A percentile compares a stretch with the other conserved stretches of the same genome.
These are phyloP conservation scores for Colletotrichum coccodes DNA, from an alignment of 2,329 filamentous ascomycete species.

Conservation along the genomic window DNA sequence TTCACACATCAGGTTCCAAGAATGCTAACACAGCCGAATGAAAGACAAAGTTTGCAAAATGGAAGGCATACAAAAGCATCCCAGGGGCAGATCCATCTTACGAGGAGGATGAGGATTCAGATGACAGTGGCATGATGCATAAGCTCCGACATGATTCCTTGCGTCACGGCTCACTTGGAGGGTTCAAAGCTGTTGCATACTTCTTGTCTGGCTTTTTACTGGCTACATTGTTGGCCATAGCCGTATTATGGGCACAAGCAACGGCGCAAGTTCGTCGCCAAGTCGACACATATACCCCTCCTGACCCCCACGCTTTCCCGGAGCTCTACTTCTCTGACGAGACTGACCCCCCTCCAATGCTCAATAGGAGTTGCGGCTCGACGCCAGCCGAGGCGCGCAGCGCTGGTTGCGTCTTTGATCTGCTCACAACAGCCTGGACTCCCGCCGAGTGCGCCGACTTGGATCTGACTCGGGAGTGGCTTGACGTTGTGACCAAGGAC, in stretches of 20 bases:
- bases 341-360: not conserved
- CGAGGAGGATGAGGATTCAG: not conserved
- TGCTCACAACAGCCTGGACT: not conserved
- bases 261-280: not conserved
- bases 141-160: not conserved
- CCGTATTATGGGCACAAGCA: not conserved
- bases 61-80: not conserved
- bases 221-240: not conserved
- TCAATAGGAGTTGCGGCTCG: not conserved
- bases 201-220: not conserved
- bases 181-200: not conserved
- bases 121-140: not conserved
- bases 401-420: not conserved
- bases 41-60: not conserved
- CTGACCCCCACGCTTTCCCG: not conserved
- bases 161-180: not conserved
- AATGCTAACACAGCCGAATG: not conserved
- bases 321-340: not conserved
- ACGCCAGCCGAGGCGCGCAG: not conserved
- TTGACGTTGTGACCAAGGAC: not conserved
- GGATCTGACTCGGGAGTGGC: not conserved
- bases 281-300: not conserved
- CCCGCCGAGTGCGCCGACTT: not conserved
- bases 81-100: not conserved
- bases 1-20: too few species aligned